Evolutionary conservation across 805 yeast species (phyloP), one percentile per base, ranked within the genome.

Genomic region (Trichomonascus vanleenenianus): DNA sequence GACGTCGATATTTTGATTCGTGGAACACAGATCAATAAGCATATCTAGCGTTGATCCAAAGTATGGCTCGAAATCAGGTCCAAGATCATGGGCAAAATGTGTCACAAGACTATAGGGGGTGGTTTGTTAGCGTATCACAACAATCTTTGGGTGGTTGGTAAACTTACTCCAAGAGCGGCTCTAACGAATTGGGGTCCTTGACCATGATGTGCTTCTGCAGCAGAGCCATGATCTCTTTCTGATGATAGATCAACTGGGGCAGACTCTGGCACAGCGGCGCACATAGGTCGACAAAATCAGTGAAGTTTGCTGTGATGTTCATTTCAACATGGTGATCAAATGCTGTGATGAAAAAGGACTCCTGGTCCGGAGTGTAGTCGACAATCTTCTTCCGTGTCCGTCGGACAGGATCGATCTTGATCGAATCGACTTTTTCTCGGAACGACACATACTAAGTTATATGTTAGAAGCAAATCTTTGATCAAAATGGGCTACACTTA

Each of bases 31-130:
- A 0, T 66, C 60, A 3, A 73, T 74, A 36, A 89, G 70, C 19
- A 74, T 54, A 0, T 57, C 52, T 40, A 91, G 64, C 0, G 87
- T 65, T 20, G 64, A 60, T 1, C 66, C 66, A 57, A 86, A 88
- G 57, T 68, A 87, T 7, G 75, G 76, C 69, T 87, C 74, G 58
- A 89, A 93, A 54, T 91, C 97, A 2, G 91, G 82, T 8, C 96
- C 97, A 50, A 91, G 67, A 67, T 91, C 98, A 56, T 86, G 96
- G 35, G 88, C 81, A 55, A 93, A 83, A 57, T 88, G 95, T 0
- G 95, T 76, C 19, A 88, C 61, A 8, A 84, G 65, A 57, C 63
- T 59, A 31, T 10, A 33, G 22, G 18, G 6, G n/a, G 12, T 15
- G 12, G 14, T 7, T 6, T 16, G 40, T 42, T n/a, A 32, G 50